Evolutionary conservation across 768 basidiomycete genomes (phyloP).

Genomic region (Mycena sanguinolenta): DNA sequence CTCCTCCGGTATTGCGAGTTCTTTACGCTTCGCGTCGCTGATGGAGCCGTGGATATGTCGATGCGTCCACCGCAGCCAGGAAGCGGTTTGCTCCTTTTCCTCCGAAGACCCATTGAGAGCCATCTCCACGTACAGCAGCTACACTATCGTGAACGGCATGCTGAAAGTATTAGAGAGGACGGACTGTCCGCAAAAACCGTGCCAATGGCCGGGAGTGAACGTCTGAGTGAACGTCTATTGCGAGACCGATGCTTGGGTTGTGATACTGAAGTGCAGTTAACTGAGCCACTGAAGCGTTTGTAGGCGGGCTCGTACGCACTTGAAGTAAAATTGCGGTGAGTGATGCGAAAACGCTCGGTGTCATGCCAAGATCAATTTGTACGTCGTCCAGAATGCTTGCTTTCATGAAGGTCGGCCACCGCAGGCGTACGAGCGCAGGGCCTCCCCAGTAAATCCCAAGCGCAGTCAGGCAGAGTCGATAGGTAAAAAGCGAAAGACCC

Average conservation of each 20-base stretch:
- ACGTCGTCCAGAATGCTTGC: conserved; percentile 25
- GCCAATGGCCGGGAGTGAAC: conserved; percentile 25
- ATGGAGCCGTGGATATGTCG: conserved; percentile 29
- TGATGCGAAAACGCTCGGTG: conserved; percentile 22
- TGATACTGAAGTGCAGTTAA: background rate
- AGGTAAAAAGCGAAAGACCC: conserved; percentile 8
- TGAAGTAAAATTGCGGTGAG: conserved; percentile 27
- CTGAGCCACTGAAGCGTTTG: background rate
- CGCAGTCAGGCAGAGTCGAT: background rate
- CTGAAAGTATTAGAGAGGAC: background rate
- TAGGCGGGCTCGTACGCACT: background rate
- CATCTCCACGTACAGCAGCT: conserved; percentile 25
- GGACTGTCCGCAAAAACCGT: conserved; percentile 24
- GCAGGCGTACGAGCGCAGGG: conserved; percentile 22
- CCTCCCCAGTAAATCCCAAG: conserved; percentile 12
- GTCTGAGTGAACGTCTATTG: conserved; percentile 28
- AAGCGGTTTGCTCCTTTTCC: conserved; percentile 34
- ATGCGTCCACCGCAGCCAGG: conserved; percentile 35
- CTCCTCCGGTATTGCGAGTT: conserved; percentile 26
- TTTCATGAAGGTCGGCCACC: conserved; percentile 31
- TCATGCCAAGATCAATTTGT: conserved; percentile 20
- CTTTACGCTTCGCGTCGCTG: conserved; percentile 29
- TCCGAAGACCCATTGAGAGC: conserved; percentile 35
- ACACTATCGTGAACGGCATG: background rate
- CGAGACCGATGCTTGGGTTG: conserved; percentile 25